A percentile compares a stretch with the other conserved stretches of the same genome.
These are phyloP conservation scores for Corymbia citriodora DNA, from an alignment of 441 rosid genomes.

Conservation along the genomic window DNA sequence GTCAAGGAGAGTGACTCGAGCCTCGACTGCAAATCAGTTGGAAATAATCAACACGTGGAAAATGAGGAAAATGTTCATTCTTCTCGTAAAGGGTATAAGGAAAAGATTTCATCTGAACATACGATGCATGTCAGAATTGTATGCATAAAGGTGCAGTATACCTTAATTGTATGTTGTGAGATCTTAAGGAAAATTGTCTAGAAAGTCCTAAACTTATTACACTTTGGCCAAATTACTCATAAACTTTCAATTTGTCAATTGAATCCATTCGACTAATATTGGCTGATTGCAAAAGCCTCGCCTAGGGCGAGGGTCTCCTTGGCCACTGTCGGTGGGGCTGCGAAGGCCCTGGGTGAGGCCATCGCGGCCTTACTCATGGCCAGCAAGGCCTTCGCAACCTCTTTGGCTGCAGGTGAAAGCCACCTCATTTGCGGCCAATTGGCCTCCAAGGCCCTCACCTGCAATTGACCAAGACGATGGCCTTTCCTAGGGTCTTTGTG, in stretches of 20 bases:
- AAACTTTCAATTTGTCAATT: fast-evolving
- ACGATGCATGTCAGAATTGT: fast-evolving
- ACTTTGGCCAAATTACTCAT: not conserved
- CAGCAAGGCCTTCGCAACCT: not conserved
- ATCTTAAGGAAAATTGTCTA: not conserved
- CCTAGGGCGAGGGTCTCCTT: not conserved
- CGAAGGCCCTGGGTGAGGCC: fast-evolving
- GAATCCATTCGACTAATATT: fast-evolving
- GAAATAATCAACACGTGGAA: not conserved
- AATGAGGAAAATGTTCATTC: not conserved
- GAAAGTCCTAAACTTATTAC: too few relatives aligned
- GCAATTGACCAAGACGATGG: fast-evolving
- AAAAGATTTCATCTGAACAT: not conserved
- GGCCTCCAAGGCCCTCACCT: fast-evolving
- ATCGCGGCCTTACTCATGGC: fast-evolving
- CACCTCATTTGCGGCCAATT: fast-evolving
- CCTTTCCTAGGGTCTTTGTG: fast-evolving
- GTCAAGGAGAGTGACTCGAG: not conserved
- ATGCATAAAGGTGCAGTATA: not conserved
- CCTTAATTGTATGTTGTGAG: not conserved
- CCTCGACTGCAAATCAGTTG: not conserved
- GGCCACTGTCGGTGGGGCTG: fast-evolving
- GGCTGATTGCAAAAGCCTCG: fast-evolving
- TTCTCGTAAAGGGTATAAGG: not conserved
- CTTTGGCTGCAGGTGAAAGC: fast-evolving